Evolutionary conservation across 139 green algal species (phyloP), one percentile per base, ranked within the genome.

Genomic region (Ulvella scutata): DNA sequence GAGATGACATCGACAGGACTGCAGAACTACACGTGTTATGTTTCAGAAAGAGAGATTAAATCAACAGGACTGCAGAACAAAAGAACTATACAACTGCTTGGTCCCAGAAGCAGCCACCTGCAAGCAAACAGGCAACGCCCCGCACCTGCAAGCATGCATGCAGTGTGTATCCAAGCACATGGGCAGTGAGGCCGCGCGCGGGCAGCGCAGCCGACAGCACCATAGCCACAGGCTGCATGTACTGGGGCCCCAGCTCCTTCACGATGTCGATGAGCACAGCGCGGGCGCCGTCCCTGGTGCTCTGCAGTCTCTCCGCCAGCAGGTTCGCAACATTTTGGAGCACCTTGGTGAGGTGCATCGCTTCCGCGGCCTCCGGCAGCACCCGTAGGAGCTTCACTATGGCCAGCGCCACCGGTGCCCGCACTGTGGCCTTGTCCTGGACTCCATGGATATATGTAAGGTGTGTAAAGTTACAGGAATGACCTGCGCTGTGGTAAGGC

Each of bases 141-240:
- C 87, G 72, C 13, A 77, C 87, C 62, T 91, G 81, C 20, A 96
- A 79, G 51, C 93, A 77, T 10, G 87, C 84, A 73, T 96, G 86
- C 73, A 92, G 59, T 2, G 92, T 96, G 88, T 91, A 97, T 29
- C 90, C 92, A 21, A 93, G 83, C 21, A 97, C 88, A 61, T 97
- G 92, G 3, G 88, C 85, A 3, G 87, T 91, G 82, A 87, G 96
- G n/a, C 92, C 92, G 34, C 75, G 73, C 72, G 80, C 37, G 3
- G 85, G 85, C 40, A 94, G 82, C 2, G 85, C 81, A 1, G 76
- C 75, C 34, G 62, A 60, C 39, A 93, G 79, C 74, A 87, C 76
- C 31, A 82, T 38, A 6, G 51, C 51, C n/a, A 67, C 17, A 60
- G 81, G 85, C 33, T 77, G 82, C 75, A 96, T 60, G 80, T 95